Conservation (phyloP, 2,329 filamentous ascomycete species). For the Aspergillus carbonarius region DNA sequence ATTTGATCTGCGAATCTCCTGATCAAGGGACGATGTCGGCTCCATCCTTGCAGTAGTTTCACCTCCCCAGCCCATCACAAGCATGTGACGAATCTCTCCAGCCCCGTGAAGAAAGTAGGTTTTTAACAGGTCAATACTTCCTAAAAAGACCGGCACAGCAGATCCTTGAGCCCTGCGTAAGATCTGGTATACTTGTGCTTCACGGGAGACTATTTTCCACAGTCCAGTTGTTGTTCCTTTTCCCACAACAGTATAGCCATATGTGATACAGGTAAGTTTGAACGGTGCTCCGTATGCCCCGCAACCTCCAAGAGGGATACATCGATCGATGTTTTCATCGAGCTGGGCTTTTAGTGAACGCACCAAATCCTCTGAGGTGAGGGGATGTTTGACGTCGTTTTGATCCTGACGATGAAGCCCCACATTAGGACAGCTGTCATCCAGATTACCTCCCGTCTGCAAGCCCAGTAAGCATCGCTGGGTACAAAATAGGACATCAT, state of each 20-base stretch:
- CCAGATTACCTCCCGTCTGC: constrained; percentile 3
- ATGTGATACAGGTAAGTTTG: constrained; percentile 25
- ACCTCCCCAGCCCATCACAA: neutral
- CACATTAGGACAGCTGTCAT: neutral
- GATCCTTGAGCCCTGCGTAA: constrained; percentile 25
- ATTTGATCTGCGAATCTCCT: neutral
- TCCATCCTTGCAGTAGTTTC: neutral
- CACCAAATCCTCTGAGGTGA: constrained; percentile 18
- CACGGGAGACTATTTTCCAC: constrained; percentile 25
- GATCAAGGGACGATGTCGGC: neutral
- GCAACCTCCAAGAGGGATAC: constrained; percentile 23
- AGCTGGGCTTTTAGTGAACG: constrained; percentile 25
- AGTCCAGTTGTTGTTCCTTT: constrained; percentile 32
- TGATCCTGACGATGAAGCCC: neutral
- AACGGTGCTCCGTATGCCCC: constrained; percentile 30
- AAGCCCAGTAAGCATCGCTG: constrained; percentile 20
- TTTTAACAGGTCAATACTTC: constrained; percentile 23
- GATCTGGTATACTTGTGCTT: constrained; percentile 26
- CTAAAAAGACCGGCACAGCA: constrained; percentile 30
- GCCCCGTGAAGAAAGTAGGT: constrained; percentile 31
- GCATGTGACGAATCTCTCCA: constrained; percentile 8
- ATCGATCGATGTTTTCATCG: constrained; percentile 27
- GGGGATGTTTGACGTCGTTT: constrained; percentile 13
- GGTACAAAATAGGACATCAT: neutral
- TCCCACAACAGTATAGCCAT: constrained; percentile 29